Base-by-base conservation (phyloP, 1,284 basidiomycete genomes). In the Leccinum pallidistipes region DNA sequence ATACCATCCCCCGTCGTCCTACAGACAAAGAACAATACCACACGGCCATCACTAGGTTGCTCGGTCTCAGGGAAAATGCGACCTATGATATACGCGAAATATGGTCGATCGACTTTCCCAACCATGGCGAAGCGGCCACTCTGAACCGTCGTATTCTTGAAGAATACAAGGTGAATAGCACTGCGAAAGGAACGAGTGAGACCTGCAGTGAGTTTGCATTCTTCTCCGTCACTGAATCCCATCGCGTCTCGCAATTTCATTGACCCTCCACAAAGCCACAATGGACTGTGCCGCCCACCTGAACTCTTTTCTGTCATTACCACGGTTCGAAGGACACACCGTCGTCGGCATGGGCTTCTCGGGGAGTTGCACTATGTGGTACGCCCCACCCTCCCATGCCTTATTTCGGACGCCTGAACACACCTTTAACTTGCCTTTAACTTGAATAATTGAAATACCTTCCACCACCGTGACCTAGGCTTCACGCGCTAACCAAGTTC, bases 21-120 rank as follows among this genome's bases (percentile, higher is more conserved):
- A 27, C 36, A 84, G 83, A 82, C 61, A 85, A 85, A 65, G 83
- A 84, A 64, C 77, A 81, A 65, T 85, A 84, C 77, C 81, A 83
- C 55, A 75, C 78, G 1, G 68, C 77, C 6, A 74, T 85, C 8
- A 63, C 73, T n/a, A 67, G 66, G 10, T 65, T 85, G 5, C 80
- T 83, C 64, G 51, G 65, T 12, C 63, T 73, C 27, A 59, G 24
- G 69, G 76, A 57, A 56, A 65, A n/a, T 31, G 56, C 43, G 66
- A 71, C 67, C 50, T 66, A 59, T 55, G 71, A 70, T 8, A 75
- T 85, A 32, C 75, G 79, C 3, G 84, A 85, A 64, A 80, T 81
- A 38, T 85, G 83, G 82, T 72, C 80, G 1, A 77, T 84, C 45
- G 83, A 85, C 68, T 77, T 80, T 71, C 82, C 80, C 27, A 83